Base-by-base conservation (phyloP, 352 stramenopile species). In the Phytophthora hybrid region DNA sequence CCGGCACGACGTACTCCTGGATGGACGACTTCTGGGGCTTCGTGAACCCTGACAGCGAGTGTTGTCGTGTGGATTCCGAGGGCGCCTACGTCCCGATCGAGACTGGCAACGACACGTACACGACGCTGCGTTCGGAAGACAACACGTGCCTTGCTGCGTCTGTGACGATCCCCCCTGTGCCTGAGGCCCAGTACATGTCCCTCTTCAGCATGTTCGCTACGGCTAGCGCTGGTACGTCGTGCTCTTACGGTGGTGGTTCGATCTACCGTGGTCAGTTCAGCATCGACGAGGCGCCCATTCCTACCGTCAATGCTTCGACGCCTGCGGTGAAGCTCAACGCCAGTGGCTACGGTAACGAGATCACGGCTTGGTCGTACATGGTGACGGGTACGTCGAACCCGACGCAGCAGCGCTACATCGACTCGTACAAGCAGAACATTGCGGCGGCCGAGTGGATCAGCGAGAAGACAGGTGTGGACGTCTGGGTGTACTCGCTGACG, bases 181-280 rank as follows among this genome's bases (percentile, higher is more conserved):
- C 86, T 1, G 53, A 79, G 19, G 66, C 79, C 26, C 74, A 79
- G 59, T 93, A 85, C 80, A 92, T 91, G 80, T 90, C 81, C 23
- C 79, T 92, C 59, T 93, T 93, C 65, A 85, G 82, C 56, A 92
- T 93, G 74, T 93, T 93, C 60, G 72, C 82, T 5, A 88, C 71
- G 11, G 87, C 87, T 16, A 90, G 81, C 69, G 84, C 87, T 39
- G 83, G 84, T 19, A 76, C 75, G 1, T 76, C 85, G 52, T 93
- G 86, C 66, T 85, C 86, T 7, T 88, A 90, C 66, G 85, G 87
- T 73, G 87, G 87, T 59, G 87, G 83, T 2, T 91, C 87, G 61
- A 92, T 79, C 70, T 87, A 92, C 60, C 81, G 81, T 70, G 84
- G 84, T 58, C 74, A 80, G 53, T 92, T 93, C 63, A 90, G 80